Evolutionary conservation across 1,284 basidiomycete genomes (phyloP), one percentile per base, ranked within the genome.

Genomic region (Moesziomyces sp.): DNA sequence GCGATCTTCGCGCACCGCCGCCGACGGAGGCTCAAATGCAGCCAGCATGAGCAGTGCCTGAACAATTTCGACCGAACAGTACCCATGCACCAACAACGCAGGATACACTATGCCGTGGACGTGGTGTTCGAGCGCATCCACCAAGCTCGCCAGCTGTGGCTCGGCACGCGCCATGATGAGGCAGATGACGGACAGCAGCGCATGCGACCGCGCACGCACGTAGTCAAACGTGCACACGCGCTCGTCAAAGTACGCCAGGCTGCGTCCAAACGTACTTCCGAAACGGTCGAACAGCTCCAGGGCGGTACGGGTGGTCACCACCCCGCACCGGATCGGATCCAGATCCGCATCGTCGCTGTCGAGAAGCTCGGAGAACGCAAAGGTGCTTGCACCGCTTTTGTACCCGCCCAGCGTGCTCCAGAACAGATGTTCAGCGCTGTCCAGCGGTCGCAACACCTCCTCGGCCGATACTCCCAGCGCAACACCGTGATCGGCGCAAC

Each of bases 171-270:
- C 48, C 46, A 58, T 45, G 21, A 45, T 52, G 35, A 45, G 21
- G 21, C 49, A 58, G 6, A 58, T 51, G 57, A 50, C 49, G 0
- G 46, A 58, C 18, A 58, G 43, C 5, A 58, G 40, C 1, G 57
- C 21, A 14, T 58, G 57, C 16, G 57, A 58, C 28, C 28, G 21
- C 14, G 35, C 34, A 9, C 19, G 47, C 5, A 58, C 30, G 38
- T 52, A 58, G 44, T 46, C 48, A 21, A 58, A 58, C 0, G 57
- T 58, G 43, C 49, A 51, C 6, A 58, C 30, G 13, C 44, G 23
- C 16, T 47, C n/a, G 42, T 58, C 57, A 42, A 58, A 58, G 49
- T 58, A 58, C 14, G 57, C 57, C 40, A 58, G 38, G 5, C 19
- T 50, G 10, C 26, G 23, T 2, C 34, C 57, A 45, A 50, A 42